Conservation (phyloP, 495 filamentous ascomycete species). For the Penicillium atrosanguineum region DNA sequence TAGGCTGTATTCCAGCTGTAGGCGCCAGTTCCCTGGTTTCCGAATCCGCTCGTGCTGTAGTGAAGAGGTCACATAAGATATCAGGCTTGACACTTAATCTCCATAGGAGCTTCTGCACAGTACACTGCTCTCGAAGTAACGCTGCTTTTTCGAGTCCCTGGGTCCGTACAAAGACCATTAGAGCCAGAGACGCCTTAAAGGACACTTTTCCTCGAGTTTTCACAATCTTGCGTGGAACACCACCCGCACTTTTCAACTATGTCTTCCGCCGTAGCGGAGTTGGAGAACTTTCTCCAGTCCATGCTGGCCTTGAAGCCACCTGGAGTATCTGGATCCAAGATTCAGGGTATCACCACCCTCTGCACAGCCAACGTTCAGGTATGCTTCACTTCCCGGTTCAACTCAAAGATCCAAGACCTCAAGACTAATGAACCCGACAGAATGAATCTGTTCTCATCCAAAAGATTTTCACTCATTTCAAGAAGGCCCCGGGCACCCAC, state of each 20-base stretch:
- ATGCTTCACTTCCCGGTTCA: slow-evolving; percentile 36
- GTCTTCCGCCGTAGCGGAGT: slow-evolving; percentile 82
- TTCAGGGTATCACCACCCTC: slow-evolving; percentile 75
- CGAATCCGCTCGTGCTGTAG: slow-evolving; percentile 44
- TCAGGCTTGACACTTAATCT: not conserved
- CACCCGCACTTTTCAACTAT: slow-evolving; percentile 39
- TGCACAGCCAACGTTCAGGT: slow-evolving; percentile 94
- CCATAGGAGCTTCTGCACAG: not conserved
- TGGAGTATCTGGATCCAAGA: slow-evolving; percentile 88
- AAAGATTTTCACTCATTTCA: slow-evolving; percentile 96
- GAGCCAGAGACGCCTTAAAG: not conserved
- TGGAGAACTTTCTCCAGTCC: slow-evolving; percentile 85
- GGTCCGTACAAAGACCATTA: not conserved
- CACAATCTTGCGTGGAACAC: not conserved
- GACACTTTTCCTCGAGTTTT: not conserved
- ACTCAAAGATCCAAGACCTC: not conserved
- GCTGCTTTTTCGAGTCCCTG: not conserved
- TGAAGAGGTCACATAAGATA: slow-evolving; percentile 16
- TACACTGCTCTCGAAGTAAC: not conserved
- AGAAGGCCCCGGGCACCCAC: slow-evolving; percentile 89
- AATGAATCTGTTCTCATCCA: slow-evolving; percentile 93
- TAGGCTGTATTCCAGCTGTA: slow-evolving; percentile 50
- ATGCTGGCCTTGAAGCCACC: slow-evolving; percentile 90
- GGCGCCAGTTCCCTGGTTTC: slow-evolving; percentile 35
- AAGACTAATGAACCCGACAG: slow-evolving; percentile 53